Base-by-base conservation (phyloP, 2,329 filamentous ascomycete species). In the Penicillium fuscoglaucum region DNA sequence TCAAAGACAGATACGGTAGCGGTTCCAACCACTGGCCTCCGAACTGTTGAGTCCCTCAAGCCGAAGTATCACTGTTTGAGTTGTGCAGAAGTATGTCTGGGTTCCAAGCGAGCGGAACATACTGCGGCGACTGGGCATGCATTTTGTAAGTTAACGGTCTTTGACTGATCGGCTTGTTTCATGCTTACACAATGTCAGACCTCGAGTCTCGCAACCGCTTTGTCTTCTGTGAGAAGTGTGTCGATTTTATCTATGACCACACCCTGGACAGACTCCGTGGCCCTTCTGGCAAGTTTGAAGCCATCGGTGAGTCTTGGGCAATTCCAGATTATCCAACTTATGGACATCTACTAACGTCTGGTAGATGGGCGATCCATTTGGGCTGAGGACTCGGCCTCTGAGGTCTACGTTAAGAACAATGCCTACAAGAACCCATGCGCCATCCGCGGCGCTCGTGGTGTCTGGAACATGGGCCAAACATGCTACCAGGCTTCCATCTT, bases 401-500 rank as follows among this genome's bases (percentile, higher is more conserved):
- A 91, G 57, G 82, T 86, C 55, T 92, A 90, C 67, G 88, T 96
- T 63, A 84, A 87, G 41, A 82, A 82, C 60, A 96, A 97, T 71
- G 93, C 92, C 13, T 88, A 84, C 29, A 84, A 87, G 57, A 88
- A 90, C 7, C 90, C 91, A 13, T 97, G 93, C 72, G 87, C 90
- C 57, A 92, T 91, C 19, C 92, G 89, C 65, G 93, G 95, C 10
- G 85, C 97, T 40, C 87, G 95, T 37, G 93, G 93, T 33, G 89
- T 99, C 60, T 97, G 96, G 76, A 99, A 98, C 71, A 93, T 96
- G 73, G 95, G 93, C n/a, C 92, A 96, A 58, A 98, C 95, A 12
- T 99, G 93, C 79, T 99, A 97, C 76, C 93, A 98, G 83, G 96
- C 95, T 68, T 93, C 97, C 31, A 92, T 98, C 48, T 82, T 99